Evolutionary conservation across 495 filamentous ascomycete genomes (phyloP).

Genomic region (Neurospora tetrasperma): DNA sequence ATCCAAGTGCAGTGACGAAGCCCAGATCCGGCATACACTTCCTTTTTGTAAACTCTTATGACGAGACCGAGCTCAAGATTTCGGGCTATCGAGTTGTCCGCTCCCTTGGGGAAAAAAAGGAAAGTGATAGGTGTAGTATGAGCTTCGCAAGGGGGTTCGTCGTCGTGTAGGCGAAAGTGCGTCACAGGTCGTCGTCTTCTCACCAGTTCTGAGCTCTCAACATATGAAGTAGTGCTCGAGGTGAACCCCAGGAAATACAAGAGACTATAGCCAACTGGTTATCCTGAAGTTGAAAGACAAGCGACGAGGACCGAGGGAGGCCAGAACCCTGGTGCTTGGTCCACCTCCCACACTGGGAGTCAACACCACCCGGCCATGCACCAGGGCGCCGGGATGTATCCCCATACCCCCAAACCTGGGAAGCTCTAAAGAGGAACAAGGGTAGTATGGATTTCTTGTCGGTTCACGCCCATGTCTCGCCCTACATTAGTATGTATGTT

Average conservation of each 20-base stretch:
- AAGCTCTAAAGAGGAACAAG: conserved; percentile 6
- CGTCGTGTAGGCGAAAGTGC: neutral
- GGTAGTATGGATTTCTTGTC: conserved; percentile 4
- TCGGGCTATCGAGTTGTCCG: neutral
- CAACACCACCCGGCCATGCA: conserved; percentile 7
- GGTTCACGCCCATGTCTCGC: neutral
- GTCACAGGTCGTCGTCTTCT: neutral
- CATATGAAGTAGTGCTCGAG: neutral
- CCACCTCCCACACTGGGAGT: neutral
- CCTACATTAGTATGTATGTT: neutral
- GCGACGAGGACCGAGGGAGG: neutral
- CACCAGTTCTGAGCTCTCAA: neutral
- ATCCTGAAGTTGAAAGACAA: neutral
- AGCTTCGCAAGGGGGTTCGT: neutral
- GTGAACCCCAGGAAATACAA: neutral
- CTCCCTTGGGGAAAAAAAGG: neutral
- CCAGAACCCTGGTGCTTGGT: neutral
- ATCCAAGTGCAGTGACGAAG: conserved; percentile 5
- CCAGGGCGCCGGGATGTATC: conserved; percentile 20
- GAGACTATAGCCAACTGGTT: neutral
- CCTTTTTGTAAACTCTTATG: neutral
- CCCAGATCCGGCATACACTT: conserved; percentile 14
- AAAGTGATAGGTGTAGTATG: neutral
- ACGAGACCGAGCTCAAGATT: neutral
- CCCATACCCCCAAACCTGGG: conserved; percentile 12